phyloP scores from a whole-genome alignment of 106 monocot species.

The Dendrobium nobile region DNA sequence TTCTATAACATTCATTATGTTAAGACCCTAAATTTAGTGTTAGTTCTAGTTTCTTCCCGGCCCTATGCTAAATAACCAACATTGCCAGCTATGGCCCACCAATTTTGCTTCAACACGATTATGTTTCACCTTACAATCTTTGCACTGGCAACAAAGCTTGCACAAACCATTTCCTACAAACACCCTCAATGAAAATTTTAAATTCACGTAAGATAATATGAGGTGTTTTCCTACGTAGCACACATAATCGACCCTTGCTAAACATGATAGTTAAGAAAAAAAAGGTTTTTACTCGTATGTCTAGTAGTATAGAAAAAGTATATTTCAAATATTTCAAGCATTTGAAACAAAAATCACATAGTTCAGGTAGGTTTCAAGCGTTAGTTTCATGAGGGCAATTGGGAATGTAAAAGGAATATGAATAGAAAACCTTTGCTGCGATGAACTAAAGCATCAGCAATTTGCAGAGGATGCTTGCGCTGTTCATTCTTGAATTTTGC shows the following conservation, averaged over 20 bases:
- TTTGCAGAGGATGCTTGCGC: constrained; percentile 47
- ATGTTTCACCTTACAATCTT: no score
- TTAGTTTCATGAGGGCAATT: neutral
- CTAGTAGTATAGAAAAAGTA: no score
- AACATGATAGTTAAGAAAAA: neutral
- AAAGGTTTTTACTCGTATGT: no score
- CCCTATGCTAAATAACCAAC: no score
- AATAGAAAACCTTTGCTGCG: constrained; percentile 45
- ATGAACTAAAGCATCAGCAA: constrained; percentile 58
- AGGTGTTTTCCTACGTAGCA: neutral
- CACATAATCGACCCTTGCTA: neutral
- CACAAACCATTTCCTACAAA: neutral
- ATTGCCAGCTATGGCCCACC: no score
- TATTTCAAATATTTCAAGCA: neutral
- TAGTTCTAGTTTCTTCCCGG: no score
- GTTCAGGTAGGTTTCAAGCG: neutral
- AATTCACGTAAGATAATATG: neutral
- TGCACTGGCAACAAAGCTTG: no score
- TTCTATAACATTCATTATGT: no score
- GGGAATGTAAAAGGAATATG: neutral
- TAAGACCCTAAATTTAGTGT: no score
- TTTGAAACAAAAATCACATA: neutral
- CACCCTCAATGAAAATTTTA: neutral
- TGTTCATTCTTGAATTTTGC: constrained; percentile 85
- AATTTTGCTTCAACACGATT: no score